A percentile compares a stretch with the other conserved stretches of the same genome.
Conservation (phyloP, 2,329 filamentous ascomycete species). For the Diaporthe citriasiana region DNA sequence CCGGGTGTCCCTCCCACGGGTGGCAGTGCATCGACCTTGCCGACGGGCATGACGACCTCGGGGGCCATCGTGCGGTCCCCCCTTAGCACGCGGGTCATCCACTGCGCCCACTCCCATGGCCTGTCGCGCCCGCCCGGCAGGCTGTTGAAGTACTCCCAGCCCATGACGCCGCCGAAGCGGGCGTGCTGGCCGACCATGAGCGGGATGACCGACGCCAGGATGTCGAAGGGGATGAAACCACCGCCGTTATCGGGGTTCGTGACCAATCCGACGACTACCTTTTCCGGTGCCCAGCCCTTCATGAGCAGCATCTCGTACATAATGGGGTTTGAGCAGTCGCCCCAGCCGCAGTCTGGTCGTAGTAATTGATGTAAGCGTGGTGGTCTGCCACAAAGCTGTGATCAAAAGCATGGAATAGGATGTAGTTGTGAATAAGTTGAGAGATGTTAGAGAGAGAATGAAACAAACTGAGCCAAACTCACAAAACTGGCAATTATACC, state of each 20-base stretch:
- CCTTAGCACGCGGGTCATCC: slow-evolving; percentile 65
- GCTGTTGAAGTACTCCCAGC: slow-evolving; percentile 89
- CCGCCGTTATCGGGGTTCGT: slow-evolving; percentile 80
- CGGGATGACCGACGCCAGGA: slow-evolving; percentile 69
- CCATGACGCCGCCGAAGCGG: slow-evolving; percentile 84
- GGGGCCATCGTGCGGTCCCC: slow-evolving; percentile 46
- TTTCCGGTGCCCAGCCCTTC: slow-evolving; percentile 75
- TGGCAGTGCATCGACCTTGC: slow-evolving; percentile 28
- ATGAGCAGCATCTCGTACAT: slow-evolving; percentile 62
- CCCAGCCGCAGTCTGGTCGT: slow-evolving; percentile 80
- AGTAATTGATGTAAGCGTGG: not conserved
- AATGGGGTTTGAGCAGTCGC: slow-evolving; percentile 68
- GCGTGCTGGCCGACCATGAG: slow-evolving; percentile 70
- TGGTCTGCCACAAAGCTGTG: not conserved
- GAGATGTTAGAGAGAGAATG: not conserved
- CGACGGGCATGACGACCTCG: slow-evolving; percentile 38
- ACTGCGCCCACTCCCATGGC: slow-evolving; percentile 81
- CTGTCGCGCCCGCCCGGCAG: slow-evolving; percentile 69
- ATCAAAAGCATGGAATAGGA: not conserved
- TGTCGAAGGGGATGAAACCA: slow-evolving; percentile 73
- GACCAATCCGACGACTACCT: slow-evolving; percentile 80
- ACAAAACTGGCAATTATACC: slow-evolving; percentile 85
- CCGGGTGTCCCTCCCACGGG: slow-evolving; percentile 2
- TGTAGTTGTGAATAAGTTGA: not conserved
- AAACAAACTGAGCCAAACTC: not conserved